These are phyloP conservation scores for Powellomyces hirtus DNA, from an alignment of 192 early-diverging fungal genomes.

Conservation along the genomic window DNA sequence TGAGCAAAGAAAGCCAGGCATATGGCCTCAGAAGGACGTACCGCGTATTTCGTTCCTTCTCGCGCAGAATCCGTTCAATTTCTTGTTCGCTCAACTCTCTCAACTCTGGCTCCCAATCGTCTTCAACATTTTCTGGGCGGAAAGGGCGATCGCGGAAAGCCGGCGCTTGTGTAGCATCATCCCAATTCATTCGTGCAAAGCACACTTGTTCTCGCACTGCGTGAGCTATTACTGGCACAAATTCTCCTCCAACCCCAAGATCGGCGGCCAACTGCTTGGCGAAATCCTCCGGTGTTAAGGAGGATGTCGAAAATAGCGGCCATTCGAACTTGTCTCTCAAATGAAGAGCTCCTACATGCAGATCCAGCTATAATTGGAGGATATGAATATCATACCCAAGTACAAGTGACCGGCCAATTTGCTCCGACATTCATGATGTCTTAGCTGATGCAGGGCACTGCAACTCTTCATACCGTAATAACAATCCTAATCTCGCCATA, in stretches of 20 bases:
- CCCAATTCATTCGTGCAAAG: slow-evolving; percentile 37
- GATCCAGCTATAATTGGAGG: slow-evolving; percentile 57
- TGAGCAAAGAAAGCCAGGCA: background rate
- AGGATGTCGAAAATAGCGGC: slow-evolving; percentile 69
- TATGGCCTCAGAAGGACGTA: background rate
- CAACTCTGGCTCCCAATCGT: slow-evolving; percentile 41
- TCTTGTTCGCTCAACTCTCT: slow-evolving; percentile 30
- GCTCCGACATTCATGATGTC: background rate
- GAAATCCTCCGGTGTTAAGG: slow-evolving; percentile 68
- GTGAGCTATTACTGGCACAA: slow-evolving; percentile 71
- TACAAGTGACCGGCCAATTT: background rate
- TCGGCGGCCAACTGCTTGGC: slow-evolving; percentile 64
- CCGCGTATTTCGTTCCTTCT: slow-evolving; percentile 37
- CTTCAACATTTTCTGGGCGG: slow-evolving; percentile 27
- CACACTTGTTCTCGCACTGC: slow-evolving; percentile 75
- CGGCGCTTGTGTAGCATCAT: slow-evolving; percentile 24
- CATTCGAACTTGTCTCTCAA: slow-evolving; percentile 90
- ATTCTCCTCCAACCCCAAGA: slow-evolving; percentile 77
- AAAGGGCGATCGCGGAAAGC: slow-evolving; percentile 26
- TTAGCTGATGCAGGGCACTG: background rate
- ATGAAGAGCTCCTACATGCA: slow-evolving; percentile 78
- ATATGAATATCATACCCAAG: too few relatives aligned
- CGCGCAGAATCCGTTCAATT: slow-evolving; percentile 31
- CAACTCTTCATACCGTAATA: slow-evolving; percentile 22
- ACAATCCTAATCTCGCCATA: slow-evolving; percentile 40